Percentiles rank a stretch among this genome's conserved stretches.
These are phyloP conservation scores for Curvularia sp. DNA, from an alignment of 2,329 filamentous ascomycete genomes.

Conservation along the genomic window DNA sequence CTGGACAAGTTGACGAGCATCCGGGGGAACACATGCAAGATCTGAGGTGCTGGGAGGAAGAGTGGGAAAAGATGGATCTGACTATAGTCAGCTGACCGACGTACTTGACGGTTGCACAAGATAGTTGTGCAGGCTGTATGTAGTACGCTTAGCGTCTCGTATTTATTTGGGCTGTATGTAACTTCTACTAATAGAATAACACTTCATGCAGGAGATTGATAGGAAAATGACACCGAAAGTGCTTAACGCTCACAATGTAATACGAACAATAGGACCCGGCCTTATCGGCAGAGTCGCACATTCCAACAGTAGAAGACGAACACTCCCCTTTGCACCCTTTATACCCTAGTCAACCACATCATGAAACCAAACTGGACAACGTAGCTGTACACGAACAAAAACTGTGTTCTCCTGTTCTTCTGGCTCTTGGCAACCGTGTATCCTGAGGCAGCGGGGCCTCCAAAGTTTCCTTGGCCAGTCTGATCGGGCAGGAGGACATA, in stretches of 20 bases:
- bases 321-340: not conserved
- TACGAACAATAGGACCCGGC: not conserved
- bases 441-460: slow-evolving; percentile 56
- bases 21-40: not conserved
- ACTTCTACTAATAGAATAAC: too few species aligned
- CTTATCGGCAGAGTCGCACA: not conserved
- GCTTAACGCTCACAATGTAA: slow-evolving; percentile 1
- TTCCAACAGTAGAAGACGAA: not conserved
- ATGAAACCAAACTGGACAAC: slow-evolving; percentile 93
- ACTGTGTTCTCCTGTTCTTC: slow-evolving; percentile 42
- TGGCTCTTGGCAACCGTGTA: slow-evolving; percentile 82
- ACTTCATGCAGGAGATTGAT: not conserved
- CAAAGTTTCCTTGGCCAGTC: slow-evolving; percentile 31
- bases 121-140: too few species aligned
- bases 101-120: not conserved
- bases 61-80: not conserved
- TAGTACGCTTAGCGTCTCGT: too few species aligned
- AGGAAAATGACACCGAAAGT: not conserved
- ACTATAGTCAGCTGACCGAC: not conserved
- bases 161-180: too few species aligned
- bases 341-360: slow-evolving; percentile 70
- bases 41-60: not conserved
- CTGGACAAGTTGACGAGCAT: slow-evolving; percentile 10
- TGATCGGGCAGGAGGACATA: slow-evolving; percentile 90
- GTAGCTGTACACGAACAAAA: slow-evolving; percentile 71